Conservation (phyloP, 495 filamentous ascomycete species). For the Pyrenula massariospora region DNA sequence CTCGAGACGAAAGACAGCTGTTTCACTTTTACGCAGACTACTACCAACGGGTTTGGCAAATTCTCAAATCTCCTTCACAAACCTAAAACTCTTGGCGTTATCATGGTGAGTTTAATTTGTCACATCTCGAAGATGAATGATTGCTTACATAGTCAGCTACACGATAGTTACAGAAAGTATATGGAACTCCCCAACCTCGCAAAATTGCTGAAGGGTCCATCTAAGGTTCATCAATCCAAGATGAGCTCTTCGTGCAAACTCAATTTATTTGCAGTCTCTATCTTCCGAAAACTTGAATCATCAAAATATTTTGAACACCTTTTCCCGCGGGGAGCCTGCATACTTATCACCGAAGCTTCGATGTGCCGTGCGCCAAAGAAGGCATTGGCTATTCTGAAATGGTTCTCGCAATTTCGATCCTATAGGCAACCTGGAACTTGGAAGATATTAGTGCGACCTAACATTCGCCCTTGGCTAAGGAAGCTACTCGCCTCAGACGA, state of each 20-base stretch:
- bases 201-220: constrained; percentile 14
- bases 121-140: neutral
- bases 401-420: constrained; percentile 30
- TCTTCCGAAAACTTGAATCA: constrained; percentile 12
- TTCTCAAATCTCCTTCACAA: neutral
- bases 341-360: constrained; percentile 55
- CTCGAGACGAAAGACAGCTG: neutral
- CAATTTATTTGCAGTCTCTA: constrained; percentile 19
- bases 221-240: constrained; percentile 18
- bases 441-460: constrained; percentile 30
- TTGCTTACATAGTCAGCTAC: constrained; percentile 11
- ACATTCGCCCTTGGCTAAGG: constrained; percentile 26
- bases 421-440: constrained; percentile 15
- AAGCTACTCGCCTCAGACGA: constrained; percentile 6
- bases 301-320: constrained; percentile 29
- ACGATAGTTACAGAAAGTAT: constrained; percentile 15
- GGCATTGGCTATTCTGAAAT: constrained; percentile 40
- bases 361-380: constrained; percentile 36
- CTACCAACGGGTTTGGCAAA: neutral
- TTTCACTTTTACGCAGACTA: neutral
- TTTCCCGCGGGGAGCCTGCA: constrained; percentile 44
- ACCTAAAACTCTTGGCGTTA: neutral
- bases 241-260: constrained; percentile 10
- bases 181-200: constrained; percentile 12
- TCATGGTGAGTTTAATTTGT: neutral